Percentiles rank a stretch among this genome's conserved stretches.
Evolutionary conservation across 352 stramenopile species (phyloP).

Genomic region (Pythium inflatum): DNA sequence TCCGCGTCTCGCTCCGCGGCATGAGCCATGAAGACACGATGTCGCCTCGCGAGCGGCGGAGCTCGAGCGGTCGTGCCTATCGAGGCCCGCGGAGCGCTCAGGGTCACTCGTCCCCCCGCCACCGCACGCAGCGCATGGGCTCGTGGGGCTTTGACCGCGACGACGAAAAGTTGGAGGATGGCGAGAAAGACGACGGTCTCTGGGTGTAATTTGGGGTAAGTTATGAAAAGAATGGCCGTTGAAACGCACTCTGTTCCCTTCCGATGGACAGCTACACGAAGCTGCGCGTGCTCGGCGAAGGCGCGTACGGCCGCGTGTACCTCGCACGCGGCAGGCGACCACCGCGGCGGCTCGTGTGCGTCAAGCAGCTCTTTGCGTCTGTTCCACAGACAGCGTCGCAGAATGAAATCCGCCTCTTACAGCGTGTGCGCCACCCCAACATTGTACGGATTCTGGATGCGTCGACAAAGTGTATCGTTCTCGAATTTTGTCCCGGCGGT

Average conservation of each 20-base stretch:
- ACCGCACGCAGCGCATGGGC: constrained; percentile 14
- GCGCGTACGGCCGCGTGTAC: constrained; percentile 90
- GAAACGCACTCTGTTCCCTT: background rate
- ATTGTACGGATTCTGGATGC: constrained; percentile 79
- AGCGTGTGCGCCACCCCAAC: constrained; percentile 88
- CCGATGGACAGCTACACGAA: constrained; percentile 62
- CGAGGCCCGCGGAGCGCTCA: constrained; percentile 12
- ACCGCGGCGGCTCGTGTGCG: constrained; percentile 70
- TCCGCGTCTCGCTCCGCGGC: constrained; percentile 29
- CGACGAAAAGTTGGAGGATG: constrained; percentile 36
- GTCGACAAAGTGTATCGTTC: constrained; percentile 74
- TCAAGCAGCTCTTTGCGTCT: constrained; percentile 81
- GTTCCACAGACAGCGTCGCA: constrained; percentile 13
- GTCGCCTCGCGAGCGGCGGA: constrained; percentile 3
- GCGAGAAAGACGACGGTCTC: constrained; percentile 54
- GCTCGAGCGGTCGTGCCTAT: constrained; percentile 3
- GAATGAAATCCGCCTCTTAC: constrained; percentile 75
- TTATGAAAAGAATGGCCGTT: constrained; percentile 16
- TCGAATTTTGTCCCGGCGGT: constrained; percentile 92
- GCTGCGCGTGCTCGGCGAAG: constrained; percentile 73
- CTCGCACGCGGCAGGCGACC: constrained; percentile 84
- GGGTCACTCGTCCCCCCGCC: constrained; percentile 25
- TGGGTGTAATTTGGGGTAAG: constrained; percentile 46
- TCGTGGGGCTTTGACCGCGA: constrained; percentile 28
- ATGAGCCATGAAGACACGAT: constrained; percentile 13